Evolutionary conservation across 1,284 basidiomycete genomes (phyloP), one percentile per base, ranked within the genome.

Genomic region (Cutaneotrichosporon sp.): DNA sequence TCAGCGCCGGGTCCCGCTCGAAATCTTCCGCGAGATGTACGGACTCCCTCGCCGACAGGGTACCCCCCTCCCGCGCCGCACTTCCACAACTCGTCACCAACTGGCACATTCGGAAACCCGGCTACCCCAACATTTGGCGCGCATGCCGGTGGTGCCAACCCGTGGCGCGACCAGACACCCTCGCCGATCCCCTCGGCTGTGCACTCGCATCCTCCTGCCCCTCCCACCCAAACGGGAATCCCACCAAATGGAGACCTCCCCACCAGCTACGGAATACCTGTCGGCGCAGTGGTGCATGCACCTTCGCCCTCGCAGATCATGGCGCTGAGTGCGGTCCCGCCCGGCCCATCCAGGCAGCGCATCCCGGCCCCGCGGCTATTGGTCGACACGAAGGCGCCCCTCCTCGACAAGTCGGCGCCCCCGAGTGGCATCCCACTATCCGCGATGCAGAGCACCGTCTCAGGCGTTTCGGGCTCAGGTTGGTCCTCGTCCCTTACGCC

Each of bases 311-410:
- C 38, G 22, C 38, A 22, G 14, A 26, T 10, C 24, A 22, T 24
- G 38, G n/a, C n/a, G n/a, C 24, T 16, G 38, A 11, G 11, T 16
- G 24, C 33, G 33, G n/a, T n/a, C n/a, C n/a, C n/a, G n/a, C n/a
- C 37, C 19, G 25, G 34, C 17, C 37, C 38, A 3, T 16, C 47
- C 19, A 8, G 33, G 31, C 38, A 41, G 7, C 55, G 55, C 32
- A 47, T 50, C 19, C 55, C 55, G 16, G 51, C 51, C 0, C 55
- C 59, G 6, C 42, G 47, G 2, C 26, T 60, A n/a, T 33, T 60
- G 9, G 46, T 60, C 26, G 59, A 60, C 50, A 52, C 49, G 14
- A 60, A 60, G 55, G 39, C 38, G 22, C 34, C 49, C 14, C 31
- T 57, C 17, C 31, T 34, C 32, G 17, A 5, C 12, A 34, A 25